A percentile compares a stretch with the other conserved stretches of the same genome.
Evolutionary conservation across 2,329 filamentous ascomycete species (phyloP).

Genomic region (Torrubiella hemipterigena): DNA sequence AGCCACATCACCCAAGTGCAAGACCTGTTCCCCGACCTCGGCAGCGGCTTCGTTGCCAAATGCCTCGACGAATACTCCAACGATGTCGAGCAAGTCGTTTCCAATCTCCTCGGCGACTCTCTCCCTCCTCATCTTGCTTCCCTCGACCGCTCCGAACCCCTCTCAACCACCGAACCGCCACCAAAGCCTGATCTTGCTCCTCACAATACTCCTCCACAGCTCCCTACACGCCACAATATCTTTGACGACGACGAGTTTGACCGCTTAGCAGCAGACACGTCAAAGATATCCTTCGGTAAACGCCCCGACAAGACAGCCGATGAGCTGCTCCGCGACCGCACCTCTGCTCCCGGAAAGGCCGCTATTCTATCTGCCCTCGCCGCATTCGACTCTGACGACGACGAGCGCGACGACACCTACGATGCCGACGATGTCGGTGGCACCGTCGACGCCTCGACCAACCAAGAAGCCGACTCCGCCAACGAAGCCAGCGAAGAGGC

Average conservation of each 20-base stretch:
- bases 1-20: slow-evolving; percentile 83
- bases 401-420: slow-evolving; percentile 95
- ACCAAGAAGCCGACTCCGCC: slow-evolving; percentile 36
- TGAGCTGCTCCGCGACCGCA: slow-evolving; percentile 53
- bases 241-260: slow-evolving; percentile 77
- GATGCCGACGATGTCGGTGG: slow-evolving; percentile 87
- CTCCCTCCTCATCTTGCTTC: slow-evolving; percentile 55
- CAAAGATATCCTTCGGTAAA: slow-evolving; percentile 70
- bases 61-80: slow-evolving; percentile 71
- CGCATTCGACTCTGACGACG: slow-evolving; percentile 84
- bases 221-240: slow-evolving; percentile 55
- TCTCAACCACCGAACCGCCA: slow-evolving; percentile 21
- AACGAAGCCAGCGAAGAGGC: slow-evolving; percentile 52
- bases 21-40: slow-evolving; percentile 82
- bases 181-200: slow-evolving; percentile 35
- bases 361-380: slow-evolving; percentile 81
- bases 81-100: slow-evolving; percentile 66
- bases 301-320: slow-evolving; percentile 55
- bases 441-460: slow-evolving; percentile 60
- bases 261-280: slow-evolving; percentile 51
- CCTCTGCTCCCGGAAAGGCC: slow-evolving; percentile 60
- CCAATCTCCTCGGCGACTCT: slow-evolving; percentile 68
- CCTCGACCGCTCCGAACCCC: slow-evolving; percentile 51
- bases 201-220: slow-evolving; percentile 42
- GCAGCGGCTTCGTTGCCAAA: slow-evolving; percentile 67